phyloP scores from a whole-genome alignment of 1,139 yeast species.

The Candida freyschussii region DNA sequence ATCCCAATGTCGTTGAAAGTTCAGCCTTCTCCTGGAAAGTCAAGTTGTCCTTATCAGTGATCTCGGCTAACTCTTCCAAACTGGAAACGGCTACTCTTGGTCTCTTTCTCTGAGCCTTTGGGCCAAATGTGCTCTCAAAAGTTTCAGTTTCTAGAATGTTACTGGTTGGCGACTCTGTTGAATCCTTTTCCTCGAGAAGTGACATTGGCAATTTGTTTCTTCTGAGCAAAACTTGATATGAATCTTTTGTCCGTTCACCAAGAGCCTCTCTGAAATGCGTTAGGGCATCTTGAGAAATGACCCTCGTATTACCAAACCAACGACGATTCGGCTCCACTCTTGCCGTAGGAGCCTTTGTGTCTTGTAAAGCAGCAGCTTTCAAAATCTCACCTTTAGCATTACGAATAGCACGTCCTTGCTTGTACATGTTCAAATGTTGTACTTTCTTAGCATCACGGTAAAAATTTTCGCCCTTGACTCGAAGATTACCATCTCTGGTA shows the following conservation, averaged over 20 bases:
- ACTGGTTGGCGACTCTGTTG: constrained; percentile 67
- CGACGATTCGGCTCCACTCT: constrained; percentile 93
- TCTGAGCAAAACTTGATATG: constrained; percentile 81
- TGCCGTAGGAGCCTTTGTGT: constrained; percentile 83
- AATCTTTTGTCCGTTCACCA: constrained; percentile 80
- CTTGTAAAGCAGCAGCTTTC: constrained; percentile 84
- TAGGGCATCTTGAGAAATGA: constrained; percentile 94
- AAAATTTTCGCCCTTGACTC: constrained; percentile 96
- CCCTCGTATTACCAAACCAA: constrained; percentile 98
- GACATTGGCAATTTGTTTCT: constrained; percentile 97
- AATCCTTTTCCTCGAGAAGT: constrained; percentile 77
- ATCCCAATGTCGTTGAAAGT: constrained; percentile 67
- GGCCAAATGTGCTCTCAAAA: constrained; percentile 81
- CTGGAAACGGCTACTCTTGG: constrained; percentile 75
- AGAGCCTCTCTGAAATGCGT: constrained; percentile 91
- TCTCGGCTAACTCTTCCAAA: constrained; percentile 73
- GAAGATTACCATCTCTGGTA: constrained; percentile 81
- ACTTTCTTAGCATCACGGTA: constrained; percentile 93
- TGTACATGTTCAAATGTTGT: constrained; percentile 87
- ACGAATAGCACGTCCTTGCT: constrained; percentile 80
- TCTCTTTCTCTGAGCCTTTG: constrained; percentile 89
- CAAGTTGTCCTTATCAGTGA: constrained; percentile 54
- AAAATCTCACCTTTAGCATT: constrained; percentile 85
- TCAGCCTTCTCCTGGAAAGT: constrained; percentile 69
- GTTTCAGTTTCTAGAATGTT: constrained; percentile 87